phyloP scores from a whole-genome alignment of 148 eudicot species.

The Rhododendron molle region DNA sequence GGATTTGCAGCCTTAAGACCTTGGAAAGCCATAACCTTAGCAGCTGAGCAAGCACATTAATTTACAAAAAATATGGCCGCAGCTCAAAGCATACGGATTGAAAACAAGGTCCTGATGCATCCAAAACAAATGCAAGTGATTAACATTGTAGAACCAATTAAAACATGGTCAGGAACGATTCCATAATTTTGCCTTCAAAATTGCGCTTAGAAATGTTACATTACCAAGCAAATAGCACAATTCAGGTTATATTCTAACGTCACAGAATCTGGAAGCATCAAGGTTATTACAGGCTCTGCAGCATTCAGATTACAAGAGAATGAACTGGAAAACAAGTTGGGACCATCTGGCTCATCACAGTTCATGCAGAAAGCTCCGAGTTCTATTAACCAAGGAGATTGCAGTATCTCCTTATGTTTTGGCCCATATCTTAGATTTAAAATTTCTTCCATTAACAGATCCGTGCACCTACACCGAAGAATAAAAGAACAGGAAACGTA shows the following conservation, averaged over 20 bases:
- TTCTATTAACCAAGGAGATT: constrained; percentile 41
- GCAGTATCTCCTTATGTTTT: constrained; percentile 30
- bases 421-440: constrained; percentile 24
- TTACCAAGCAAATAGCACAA: constrained; percentile 41
- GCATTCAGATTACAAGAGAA: constrained; percentile 21
- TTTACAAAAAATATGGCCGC: constrained; percentile 42
- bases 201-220: not conserved
- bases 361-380: constrained; percentile 35
- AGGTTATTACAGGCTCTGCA: constrained; percentile 17
- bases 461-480: constrained; percentile 22
- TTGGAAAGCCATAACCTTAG: constrained; percentile 32
- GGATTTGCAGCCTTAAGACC: constrained; percentile 29
- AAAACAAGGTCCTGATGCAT: constrained; percentile 31
- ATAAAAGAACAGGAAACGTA: not conserved
- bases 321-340: constrained; percentile 13
- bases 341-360: constrained; percentile 14
- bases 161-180: not conserved
- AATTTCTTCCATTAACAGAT: constrained; percentile 29
- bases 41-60: constrained; percentile 36
- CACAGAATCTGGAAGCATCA: constrained; percentile 26
- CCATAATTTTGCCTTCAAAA: not conserved
- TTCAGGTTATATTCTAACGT: constrained; percentile 30
- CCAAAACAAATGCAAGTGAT: constrained; percentile 9
- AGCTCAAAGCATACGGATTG: constrained; percentile 35
- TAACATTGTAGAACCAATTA: not conserved